Evolutionary conservation across 176 grass and related monocot species (phyloP).

Genomic region (Musa beccarii): DNA sequence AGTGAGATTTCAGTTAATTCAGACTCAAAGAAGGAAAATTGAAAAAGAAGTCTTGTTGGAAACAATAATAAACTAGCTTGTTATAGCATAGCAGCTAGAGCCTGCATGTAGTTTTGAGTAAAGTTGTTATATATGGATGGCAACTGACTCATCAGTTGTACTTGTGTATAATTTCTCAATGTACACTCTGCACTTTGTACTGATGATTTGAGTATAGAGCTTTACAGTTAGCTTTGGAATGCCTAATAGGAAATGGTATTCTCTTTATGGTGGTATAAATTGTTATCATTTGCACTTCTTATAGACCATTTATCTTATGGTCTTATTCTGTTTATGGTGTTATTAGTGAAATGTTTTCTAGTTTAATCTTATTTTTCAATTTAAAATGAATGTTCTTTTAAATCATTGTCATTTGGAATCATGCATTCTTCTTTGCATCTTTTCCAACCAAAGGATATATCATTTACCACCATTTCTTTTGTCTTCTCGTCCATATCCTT

Average conservation of each 20-base stretch:
- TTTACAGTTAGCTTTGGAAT: too few species aligned
- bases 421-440: not conserved
- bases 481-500: not conserved
- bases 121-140: too few species aligned
- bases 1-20: not conserved
- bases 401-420: not conserved
- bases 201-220: not conserved
- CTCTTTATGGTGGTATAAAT: not conserved
- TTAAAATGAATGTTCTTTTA: not conserved
- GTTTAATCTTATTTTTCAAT: not conserved
- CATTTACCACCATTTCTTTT: too few species aligned
- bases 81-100: too few species aligned
- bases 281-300: not conserved
- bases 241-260: not conserved
- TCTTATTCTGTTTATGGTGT: not conserved
- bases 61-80: not conserved
- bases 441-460: not conserved
- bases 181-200: not conserved
- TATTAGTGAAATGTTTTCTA: not conserved
- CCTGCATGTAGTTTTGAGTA: too few species aligned
- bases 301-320: not conserved
- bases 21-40: not conserved
- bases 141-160: too few species aligned
- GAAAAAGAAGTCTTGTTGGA: not conserved
- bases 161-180: too few species aligned